A percentile compares a stretch with the other conserved stretches of the same genome.
phyloP scores from a whole-genome alignment of 352 stramenopile genomes.

The Pythium chondricola region DNA sequence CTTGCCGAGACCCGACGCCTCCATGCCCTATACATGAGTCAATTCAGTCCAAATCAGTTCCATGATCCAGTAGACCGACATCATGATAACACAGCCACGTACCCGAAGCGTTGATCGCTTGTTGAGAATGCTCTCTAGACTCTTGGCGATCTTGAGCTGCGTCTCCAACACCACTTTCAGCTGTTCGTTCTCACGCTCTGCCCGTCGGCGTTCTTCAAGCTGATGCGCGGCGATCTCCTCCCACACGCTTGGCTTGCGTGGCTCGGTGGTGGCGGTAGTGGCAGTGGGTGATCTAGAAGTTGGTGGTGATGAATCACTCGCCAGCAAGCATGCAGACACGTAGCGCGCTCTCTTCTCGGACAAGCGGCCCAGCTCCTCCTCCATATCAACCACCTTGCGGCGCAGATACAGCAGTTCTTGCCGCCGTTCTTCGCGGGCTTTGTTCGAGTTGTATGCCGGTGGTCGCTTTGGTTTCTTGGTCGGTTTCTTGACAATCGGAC shows the following conservation, averaged over 20 bases:
- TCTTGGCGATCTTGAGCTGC: constrained; percentile 39
- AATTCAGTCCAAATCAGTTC: constrained; percentile 3
- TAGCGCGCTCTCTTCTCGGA: constrained; percentile 6
- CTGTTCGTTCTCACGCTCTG: constrained; percentile 40
- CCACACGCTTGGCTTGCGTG: constrained; percentile 14
- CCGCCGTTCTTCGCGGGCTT: constrained; percentile 17
- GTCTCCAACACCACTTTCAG: constrained; percentile 45
- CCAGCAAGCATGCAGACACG: background rate
- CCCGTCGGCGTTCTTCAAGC: constrained; percentile 13
- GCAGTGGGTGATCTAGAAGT: no score
- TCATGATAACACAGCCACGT: constrained; percentile 3
- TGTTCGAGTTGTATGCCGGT: constrained; percentile 23
- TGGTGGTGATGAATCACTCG: no score
- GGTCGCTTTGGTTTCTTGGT: constrained; percentile 16
- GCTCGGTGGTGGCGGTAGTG: background rate
- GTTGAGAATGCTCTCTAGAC: constrained; percentile 33
- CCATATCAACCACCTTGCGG: constrained; percentile 16
- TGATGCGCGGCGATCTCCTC: constrained; percentile 19
- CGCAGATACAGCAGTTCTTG: constrained; percentile 21
- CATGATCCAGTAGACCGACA: background rate
- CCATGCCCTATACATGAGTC: constrained; percentile 10
- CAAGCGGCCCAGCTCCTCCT: constrained; percentile 14
- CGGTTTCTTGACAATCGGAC: constrained; percentile 4
- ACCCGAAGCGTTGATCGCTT: constrained; percentile 29
- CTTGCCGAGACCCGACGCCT: constrained; percentile 16